Percentiles rank a stretch among this genome's conserved stretches.
Conservation (phyloP, 2,329 filamentous ascomycete species). For the Colletotrichum chrysophilum region DNA sequence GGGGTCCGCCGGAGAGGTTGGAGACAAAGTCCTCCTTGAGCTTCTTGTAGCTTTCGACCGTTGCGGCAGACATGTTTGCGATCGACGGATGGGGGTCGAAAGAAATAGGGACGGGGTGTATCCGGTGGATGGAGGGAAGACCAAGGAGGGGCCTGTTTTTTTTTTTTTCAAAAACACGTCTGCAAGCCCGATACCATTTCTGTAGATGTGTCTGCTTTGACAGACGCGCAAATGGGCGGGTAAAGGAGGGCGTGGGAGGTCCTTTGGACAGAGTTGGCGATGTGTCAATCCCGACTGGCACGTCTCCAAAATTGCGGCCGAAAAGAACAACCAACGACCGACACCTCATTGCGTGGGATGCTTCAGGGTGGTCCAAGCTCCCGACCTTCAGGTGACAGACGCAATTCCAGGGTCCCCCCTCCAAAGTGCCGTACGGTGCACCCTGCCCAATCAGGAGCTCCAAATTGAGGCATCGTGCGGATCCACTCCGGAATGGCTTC, state of each 20-base stretch:
- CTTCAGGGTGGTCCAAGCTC: not conserved
- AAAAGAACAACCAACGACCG: not conserved
- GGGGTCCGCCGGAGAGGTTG: conserved; percentile 81
- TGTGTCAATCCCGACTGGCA: not conserved
- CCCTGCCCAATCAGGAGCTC: not conserved
- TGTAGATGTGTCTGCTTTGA: not conserved
- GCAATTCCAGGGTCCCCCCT: not conserved
- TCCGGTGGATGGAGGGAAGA: not conserved
- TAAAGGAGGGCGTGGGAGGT: not conserved
- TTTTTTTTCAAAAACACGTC: not conserved
- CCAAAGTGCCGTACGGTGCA: not conserved
- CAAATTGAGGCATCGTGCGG: not conserved
- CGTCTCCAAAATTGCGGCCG: not conserved
- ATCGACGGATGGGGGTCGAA: not conserved
- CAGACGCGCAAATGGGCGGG: not conserved
- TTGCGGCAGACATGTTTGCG: conserved; percentile 38
- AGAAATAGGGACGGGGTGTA: not conserved
- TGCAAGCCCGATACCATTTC: not conserved
- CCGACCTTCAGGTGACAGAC: not conserved
- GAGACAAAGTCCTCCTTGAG: conserved; percentile 97
- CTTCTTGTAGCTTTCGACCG: conserved; percentile 75
- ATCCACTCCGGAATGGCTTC: not conserved
- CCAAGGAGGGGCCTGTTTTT: not conserved
- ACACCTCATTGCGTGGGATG: not conserved
- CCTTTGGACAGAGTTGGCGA: not conserved